Conservation (phyloP, 495 filamentous ascomycete species). For the Glarea lozoyensis region DNA sequence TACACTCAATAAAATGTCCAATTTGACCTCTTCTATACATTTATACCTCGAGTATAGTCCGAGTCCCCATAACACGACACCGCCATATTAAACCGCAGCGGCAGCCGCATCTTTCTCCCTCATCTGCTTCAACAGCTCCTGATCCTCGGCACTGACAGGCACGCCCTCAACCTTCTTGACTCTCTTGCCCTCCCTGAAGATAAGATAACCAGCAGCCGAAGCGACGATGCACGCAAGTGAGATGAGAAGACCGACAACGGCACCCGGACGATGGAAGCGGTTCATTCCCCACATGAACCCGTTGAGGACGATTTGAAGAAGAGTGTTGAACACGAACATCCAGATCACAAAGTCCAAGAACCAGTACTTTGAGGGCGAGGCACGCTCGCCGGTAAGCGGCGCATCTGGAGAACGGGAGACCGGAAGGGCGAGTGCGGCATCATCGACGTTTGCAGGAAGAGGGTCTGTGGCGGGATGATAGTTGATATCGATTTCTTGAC, state of each 20-base stretch:
- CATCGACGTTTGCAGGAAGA: slow-evolving; percentile 23
- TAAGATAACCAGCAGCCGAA: slow-evolving; percentile 58
- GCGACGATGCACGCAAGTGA: slow-evolving; percentile 58
- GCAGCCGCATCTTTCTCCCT: slow-evolving; percentile 13
- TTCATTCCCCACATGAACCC: slow-evolving; percentile 77
- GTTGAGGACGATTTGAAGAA: slow-evolving; percentile 60
- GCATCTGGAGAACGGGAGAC: slow-evolving; percentile 39
- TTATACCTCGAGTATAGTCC: too few relatives aligned
- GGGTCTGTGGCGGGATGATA: slow-evolving; percentile 33
- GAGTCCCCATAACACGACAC: too few relatives aligned
- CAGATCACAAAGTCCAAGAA: slow-evolving; percentile 74
- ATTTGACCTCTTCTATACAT: too few relatives aligned
- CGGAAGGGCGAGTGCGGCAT: slow-evolving; percentile 45
- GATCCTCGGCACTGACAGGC: slow-evolving; percentile 36
- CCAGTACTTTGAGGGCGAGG: slow-evolving; percentile 57
- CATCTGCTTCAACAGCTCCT: slow-evolving; percentile 27
- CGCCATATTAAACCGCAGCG: too few relatives aligned
- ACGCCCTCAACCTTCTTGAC: slow-evolving; percentile 63
- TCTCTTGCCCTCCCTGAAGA: slow-evolving; percentile 53
- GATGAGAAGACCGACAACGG: slow-evolving; percentile 67
- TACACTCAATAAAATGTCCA: too few relatives aligned
- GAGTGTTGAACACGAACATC: slow-evolving; percentile 64
- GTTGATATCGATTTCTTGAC: slow-evolving; percentile 30
- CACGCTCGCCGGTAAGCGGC: slow-evolving; percentile 54
- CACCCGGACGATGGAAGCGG: slow-evolving; percentile 58